Conservation (phyloP, 768 basidiomycete genomes). For the Collybiopsis confluens region DNA sequence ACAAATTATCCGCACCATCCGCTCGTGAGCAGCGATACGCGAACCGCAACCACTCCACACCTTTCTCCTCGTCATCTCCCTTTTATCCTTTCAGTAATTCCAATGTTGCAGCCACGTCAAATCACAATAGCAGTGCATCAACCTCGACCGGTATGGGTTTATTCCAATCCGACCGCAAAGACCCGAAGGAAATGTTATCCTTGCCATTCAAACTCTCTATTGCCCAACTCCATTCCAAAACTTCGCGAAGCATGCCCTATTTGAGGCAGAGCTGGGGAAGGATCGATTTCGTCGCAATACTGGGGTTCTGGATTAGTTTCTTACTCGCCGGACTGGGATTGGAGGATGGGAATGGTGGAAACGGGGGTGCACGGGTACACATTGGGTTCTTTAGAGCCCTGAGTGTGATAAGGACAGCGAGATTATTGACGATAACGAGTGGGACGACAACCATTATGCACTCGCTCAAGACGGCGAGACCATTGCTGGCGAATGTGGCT, state of each 20-base stretch:
- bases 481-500: conserved; percentile 84
- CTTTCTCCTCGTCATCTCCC: conserved; percentile 40
- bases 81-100: conserved; percentile 26
- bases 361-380: conserved; percentile 36
- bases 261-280: conserved; percentile 90
- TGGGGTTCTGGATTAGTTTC: conserved; percentile 86
- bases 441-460: conserved; percentile 96
- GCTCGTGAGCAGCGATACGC: neutral
- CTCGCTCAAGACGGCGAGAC: conserved; percentile 85
- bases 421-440: conserved; percentile 81
- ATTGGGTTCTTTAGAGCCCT: conserved; percentile 87
- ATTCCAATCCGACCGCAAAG: conserved; percentile 2
- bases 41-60: conserved; percentile 40
- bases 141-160: neutral
- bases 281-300: conserved; percentile 83
- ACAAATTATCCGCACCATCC: too few species aligned
- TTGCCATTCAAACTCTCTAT: conserved; percentile 64
- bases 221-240: conserved; percentile 48
- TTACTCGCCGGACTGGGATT: conserved; percentile 58
- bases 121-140: neutral
- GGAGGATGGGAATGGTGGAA: conserved; percentile 47
- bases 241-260: conserved; percentile 75
- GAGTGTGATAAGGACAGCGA: conserved; percentile 77
- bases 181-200: conserved; percentile 33
- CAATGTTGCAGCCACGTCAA: neutral